Evolutionary conservation across 202 grass and related monocot genomes (phyloP), one percentile per base, ranked within the genome.

Genomic region (Panicum hallii): DNA sequence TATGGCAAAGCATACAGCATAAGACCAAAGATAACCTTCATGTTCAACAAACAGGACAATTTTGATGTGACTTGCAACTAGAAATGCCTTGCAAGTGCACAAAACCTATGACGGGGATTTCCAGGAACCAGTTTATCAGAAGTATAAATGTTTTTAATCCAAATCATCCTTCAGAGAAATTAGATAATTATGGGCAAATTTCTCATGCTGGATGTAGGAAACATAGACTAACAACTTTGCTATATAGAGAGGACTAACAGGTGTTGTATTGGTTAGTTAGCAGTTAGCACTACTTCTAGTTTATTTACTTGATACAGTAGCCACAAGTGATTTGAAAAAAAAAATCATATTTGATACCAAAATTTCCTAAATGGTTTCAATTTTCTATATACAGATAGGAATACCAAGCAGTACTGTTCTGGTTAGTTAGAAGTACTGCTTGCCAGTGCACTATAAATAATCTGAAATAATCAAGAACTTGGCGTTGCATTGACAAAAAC

Each of bases 101-200:
- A 42, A 23, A 15, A 67, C 34, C 61, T 74, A 32, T 54, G 36
- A 67, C 15, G 4, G 7, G 7, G 54, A 76, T 42, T 42, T 58
- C 11, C 44, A 22, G 48, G 67, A 82, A 46, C 17, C 2, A 41
- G n/a, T 4, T 16, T 28, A 68, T 19, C 11, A n/a, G 13, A 38
- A 50, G 53, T 84, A 10, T 82, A 82, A 57, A 17, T 56, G 8
- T 1, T 72, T 44, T 53, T 28, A 17, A 85, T 61, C 40, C 43
- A 71, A 15, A 70, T 44, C n/a, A 16, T 30, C 43, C 9, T 30
- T 85, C 19, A 49, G 23, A 52, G 68, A 79, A 85, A 70, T 2
- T 30, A 73, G 1, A 16, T 63, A 65, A 42, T 23, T 62, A 23
- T 11, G 0, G 69, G 19, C 11, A 36, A 60, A 41, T 74, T 64